phyloP scores from a whole-genome alignment of 305 asterid genomes.

The Solanum hybrid region DNA sequence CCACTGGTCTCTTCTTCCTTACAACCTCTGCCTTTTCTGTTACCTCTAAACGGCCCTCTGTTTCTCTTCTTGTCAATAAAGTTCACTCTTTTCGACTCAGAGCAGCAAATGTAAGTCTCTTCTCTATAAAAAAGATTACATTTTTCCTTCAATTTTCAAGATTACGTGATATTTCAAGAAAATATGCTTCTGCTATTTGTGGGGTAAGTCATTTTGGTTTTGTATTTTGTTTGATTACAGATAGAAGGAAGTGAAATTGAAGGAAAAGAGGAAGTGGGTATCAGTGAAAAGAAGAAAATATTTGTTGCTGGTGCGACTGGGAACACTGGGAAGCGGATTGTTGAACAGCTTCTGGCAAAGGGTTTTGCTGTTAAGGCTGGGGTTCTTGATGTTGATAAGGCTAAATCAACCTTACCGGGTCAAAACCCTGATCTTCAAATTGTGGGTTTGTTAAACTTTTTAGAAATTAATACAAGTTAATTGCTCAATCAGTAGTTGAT shows the following conservation, averaged over 20 bases:
- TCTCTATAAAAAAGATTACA: background rate
- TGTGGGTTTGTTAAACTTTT: slow-evolving; percentile 32
- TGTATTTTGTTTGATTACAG: slow-evolving; percentile 24
- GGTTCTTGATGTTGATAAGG: slow-evolving; percentile 75
- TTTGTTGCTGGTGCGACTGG: slow-evolving; percentile 97
- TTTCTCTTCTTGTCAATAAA: background rate
- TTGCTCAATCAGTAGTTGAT: background rate
- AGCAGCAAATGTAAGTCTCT: slow-evolving; percentile 39
- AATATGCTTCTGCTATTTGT: background rate
- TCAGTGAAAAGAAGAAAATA: slow-evolving; percentile 44
- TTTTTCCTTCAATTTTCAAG: background rate
- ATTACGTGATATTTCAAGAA: background rate
- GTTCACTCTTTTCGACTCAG: slow-evolving; percentile 20
- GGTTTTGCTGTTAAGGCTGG: slow-evolving; percentile 94
- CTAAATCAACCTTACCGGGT: slow-evolving; percentile 51
- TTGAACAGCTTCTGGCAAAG: slow-evolving; percentile 81
- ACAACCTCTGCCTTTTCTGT: slow-evolving; percentile 25
- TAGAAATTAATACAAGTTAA: background rate
- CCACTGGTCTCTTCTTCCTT: slow-evolving; percentile 14
- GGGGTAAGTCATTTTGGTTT: background rate
- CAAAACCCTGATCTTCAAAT: slow-evolving; percentile 61
- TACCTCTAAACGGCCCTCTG: slow-evolving; percentile 20
- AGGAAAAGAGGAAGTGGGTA: slow-evolving; percentile 27
- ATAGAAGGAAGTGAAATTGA: slow-evolving; percentile 55
- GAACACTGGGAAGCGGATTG: slow-evolving; percentile 90